These are phyloP conservation scores for Elsinoe ampelina DNA, from an alignment of 2,329 filamentous ascomycete species.

Conservation along the genomic window DNA sequence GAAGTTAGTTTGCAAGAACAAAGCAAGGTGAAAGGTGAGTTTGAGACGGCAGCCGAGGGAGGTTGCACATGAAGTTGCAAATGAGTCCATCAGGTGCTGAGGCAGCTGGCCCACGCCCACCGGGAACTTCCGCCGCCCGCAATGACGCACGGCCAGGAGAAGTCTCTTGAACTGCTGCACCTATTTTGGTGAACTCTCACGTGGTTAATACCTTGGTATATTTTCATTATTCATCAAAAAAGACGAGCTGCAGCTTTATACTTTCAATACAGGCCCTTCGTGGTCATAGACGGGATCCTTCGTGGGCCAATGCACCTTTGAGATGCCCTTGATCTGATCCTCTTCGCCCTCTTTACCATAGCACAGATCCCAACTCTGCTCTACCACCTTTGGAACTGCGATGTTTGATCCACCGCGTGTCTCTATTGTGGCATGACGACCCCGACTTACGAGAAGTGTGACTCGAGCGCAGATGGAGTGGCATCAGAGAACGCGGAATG, in stretches of 20 bases:
- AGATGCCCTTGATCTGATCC: slow-evolving; percentile 41
- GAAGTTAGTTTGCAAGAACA: background rate
- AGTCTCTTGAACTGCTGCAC: background rate
- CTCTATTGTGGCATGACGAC: slow-evolving; percentile 57
- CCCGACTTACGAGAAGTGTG: slow-evolving; percentile 44
- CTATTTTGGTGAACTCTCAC: slow-evolving; percentile 4
- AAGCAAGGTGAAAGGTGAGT: background rate
- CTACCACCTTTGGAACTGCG: slow-evolving; percentile 59
- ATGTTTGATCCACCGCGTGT: slow-evolving; percentile 58
- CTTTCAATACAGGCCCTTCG: slow-evolving; percentile 41
- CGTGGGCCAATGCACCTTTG: slow-evolving; percentile 46
- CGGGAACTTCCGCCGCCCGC: background rate
- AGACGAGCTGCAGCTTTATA: background rate
- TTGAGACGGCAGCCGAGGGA: background rate
- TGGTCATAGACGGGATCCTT: slow-evolving; percentile 53
- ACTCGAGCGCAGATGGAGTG: slow-evolving; percentile 41
- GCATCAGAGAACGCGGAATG: slow-evolving; percentile 45
- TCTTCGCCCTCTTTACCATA: slow-evolving; percentile 53
- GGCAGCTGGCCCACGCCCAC: background rate
- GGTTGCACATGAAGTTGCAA: background rate
- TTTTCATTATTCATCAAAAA: background rate
- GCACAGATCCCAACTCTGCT: slow-evolving; percentile 60
- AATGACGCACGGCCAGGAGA: slow-evolving; percentile 4
- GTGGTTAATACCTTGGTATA: background rate
- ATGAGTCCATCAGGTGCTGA: slow-evolving; percentile 6